Conservation (phyloP, 2,329 filamentous ascomycete genomes). For the Penicillium sp. region DNA sequence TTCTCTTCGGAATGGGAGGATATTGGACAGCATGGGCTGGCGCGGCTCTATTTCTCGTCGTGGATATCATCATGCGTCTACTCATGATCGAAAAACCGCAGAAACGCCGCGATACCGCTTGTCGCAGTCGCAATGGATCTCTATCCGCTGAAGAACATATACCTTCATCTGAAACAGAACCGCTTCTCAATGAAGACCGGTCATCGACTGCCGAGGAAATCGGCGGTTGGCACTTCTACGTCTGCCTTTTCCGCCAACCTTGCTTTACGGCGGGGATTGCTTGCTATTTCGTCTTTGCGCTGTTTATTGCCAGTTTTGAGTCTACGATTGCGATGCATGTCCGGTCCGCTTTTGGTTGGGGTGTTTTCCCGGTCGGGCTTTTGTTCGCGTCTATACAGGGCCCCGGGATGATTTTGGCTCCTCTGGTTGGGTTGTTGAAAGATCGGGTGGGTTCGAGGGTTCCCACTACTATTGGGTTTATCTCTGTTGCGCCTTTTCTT, state of each 20-base stretch:
- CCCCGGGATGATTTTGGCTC: constrained; percentile 11
- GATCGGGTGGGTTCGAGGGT: constrained; percentile 4
- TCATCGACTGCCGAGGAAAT: not conserved
- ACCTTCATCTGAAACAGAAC: not conserved
- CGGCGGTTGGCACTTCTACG: constrained; percentile 8
- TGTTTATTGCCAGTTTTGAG: constrained; percentile 13
- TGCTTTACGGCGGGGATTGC: constrained; percentile 10
- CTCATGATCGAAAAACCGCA: constrained; percentile 9
- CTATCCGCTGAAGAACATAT: not conserved
- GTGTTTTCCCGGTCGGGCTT: constrained; percentile 11
- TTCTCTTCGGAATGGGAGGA: constrained; percentile 25
- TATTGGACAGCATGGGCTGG: constrained; percentile 31
- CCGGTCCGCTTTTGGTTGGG: constrained; percentile 13
- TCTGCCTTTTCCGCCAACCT: constrained; percentile 5
- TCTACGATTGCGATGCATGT: constrained; percentile 15
- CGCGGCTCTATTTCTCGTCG: constrained; percentile 22
- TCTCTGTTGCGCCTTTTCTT: constrained; percentile 3
- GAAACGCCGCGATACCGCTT: not conserved
- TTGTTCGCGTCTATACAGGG: constrained; percentile 13
- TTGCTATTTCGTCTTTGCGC: constrained; percentile 11
- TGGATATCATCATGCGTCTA: constrained; percentile 32
- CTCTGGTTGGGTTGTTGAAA: constrained; percentile 6
- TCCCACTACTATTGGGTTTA: constrained; percentile 2
- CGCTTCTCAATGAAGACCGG: not conserved
- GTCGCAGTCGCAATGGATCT: not conserved